Percentiles rank a stretch among this genome's conserved stretches.
phyloP scores from a whole-genome alignment of 148 eudicot species.

The Rhododendron molle region DNA sequence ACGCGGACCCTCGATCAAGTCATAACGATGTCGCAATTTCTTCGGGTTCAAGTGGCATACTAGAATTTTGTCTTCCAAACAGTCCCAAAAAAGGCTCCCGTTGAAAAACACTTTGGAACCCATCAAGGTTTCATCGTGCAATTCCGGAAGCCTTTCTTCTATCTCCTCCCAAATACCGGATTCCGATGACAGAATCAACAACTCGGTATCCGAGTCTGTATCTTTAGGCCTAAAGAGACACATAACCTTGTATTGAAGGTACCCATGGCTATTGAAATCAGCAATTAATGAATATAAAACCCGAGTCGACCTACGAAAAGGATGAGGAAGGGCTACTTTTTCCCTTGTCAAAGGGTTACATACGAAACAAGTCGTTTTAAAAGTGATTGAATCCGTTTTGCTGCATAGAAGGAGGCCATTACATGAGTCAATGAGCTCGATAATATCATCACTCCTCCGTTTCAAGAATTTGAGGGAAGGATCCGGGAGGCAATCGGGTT shows the following conservation, averaged over 20 bases:
- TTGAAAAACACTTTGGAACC: conserved; percentile 12
- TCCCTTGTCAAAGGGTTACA: background rate
- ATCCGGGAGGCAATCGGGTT: background rate
- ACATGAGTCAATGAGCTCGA: background rate
- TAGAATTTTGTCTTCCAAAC: conserved; percentile 7
- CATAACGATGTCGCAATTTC: background rate
- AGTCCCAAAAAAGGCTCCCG: conserved; percentile 17
- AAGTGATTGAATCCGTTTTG: background rate
- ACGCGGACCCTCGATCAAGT: conserved; percentile 10
- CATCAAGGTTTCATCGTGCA: background rate
- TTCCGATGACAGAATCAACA: background rate
- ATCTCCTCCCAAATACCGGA: background rate
- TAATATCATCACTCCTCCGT: background rate
- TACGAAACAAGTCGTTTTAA: background rate
- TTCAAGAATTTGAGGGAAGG: background rate
- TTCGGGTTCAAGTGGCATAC: conserved; percentile 1
- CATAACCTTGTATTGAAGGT: background rate
- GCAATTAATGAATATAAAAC: background rate
- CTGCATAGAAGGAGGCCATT: background rate
- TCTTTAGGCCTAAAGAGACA: background rate
- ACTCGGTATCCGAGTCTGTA: background rate
- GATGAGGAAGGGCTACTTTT: background rate
- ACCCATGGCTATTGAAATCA: background rate
- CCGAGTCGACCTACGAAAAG: background rate
- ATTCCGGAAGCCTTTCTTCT: background rate